Evolutionary conservation across 768 basidiomycete species (phyloP).

Genomic region (Dictyophora rubrovolvata): DNA sequence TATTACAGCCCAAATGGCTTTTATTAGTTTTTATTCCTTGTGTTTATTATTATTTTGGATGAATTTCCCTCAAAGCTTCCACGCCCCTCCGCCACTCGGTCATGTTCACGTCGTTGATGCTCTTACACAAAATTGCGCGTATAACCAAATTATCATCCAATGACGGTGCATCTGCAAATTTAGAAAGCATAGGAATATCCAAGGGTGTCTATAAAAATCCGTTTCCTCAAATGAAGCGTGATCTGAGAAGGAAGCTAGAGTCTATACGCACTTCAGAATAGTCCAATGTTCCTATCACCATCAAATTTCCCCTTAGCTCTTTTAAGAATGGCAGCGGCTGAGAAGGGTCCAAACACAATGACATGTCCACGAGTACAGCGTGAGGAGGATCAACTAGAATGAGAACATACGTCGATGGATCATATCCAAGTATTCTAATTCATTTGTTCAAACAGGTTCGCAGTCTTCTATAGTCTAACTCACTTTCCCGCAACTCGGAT

Average conservation of each 20-base stretch:
- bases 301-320: conserved; percentile 6
- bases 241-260: background rate
- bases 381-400: conserved; percentile 2
- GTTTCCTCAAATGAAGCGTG: background rate
- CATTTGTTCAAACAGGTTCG: background rate
- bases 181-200: conserved; percentile 4
- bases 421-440: conserved; percentile 2
- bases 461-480: background rate
- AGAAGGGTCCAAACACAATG: conserved; percentile 7
- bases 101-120: background rate
- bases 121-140: background rate
- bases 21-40: background rate
- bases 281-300: conserved; percentile 5
- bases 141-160: conserved; percentile 2
- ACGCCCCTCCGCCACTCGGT: background rate
- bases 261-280: background rate
- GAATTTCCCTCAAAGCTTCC: background rate
- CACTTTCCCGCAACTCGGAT: conserved; percentile 5
- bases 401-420: conserved; percentile 6
- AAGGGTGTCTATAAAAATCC: background rate
- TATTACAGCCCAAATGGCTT: background rate
- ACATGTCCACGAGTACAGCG: conserved; percentile 6
- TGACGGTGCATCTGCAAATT: conserved; percentile 4
- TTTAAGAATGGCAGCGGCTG: background rate
- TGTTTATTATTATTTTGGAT: background rate